Evolutionary conservation across 73 alveolate species (phyloP), one percentile per base, ranked within the genome.

Genomic region (Symbiodinium natans): DNA sequence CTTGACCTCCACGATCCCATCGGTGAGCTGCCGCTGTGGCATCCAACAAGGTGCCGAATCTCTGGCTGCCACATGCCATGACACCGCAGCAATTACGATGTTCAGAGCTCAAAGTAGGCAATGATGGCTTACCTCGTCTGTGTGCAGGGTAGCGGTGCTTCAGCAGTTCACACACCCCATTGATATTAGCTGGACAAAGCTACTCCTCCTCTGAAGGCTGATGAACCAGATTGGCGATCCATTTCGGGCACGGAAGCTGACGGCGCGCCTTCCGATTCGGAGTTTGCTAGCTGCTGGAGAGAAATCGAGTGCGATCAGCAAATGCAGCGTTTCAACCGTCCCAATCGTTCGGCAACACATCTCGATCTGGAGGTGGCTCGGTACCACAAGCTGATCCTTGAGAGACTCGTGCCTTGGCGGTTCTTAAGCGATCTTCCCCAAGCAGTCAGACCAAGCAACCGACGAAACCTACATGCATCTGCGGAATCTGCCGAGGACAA

Each of bases 381-480:
- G 46, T 90, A 90, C 39, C 97, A 90, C 83, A 90, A 90, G 77
- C 97, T 90, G 41, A 90, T 90, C 88, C 6, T 90, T 68, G 97
- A 90, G 68, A 43, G 97, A 9, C 48, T 90, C 52, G 80, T 9
- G 9, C 27, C 80, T 27, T 29, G 80, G 80, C 33, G 21, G 6
- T 46, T 6, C 59, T 46, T 46, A 13, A 13, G 13, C 6, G 59
- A 46, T 13, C 59, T 9, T 46, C 21, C 59, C 13, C 13, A 13
- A 46, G 59, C 13, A 46, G 59, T n/a, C 59, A 46, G 21, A 46
- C 21, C 13, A 46, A 6, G 59, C 59, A 46, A 6, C 59, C 6
- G 59, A 9, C 21, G 59, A 46, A 46, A 13, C 59, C 6, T 46
- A 13, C 59, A 46, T 46, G 59, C n/a, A n/a, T n/a, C n/a, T n/a